phyloP scores from a whole-genome alignment of 805 yeast species.

The Saccharomycopsis fodiens region DNA sequence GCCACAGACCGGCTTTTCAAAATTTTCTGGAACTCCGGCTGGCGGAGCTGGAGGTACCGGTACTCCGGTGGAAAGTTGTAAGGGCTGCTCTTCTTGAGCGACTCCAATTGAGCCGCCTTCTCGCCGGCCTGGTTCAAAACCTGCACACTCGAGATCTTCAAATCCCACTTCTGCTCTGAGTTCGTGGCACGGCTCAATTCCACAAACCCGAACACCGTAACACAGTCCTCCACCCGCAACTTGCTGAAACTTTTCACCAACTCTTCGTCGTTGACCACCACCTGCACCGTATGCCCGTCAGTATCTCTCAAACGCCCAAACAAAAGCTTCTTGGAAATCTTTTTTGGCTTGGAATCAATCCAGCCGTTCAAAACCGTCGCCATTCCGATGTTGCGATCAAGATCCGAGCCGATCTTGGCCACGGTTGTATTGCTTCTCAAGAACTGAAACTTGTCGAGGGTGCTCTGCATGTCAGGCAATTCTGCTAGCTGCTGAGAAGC shows the following conservation, averaged over 20 bases:
- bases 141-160: conserved; percentile 43
- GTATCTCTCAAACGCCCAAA: conserved; percentile 75
- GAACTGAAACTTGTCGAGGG: conserved; percentile 21
- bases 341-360: conserved; percentile 69
- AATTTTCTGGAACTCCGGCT: conserved; percentile 46
- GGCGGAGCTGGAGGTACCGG: conserved; percentile 74
- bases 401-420: conserved; percentile 1
- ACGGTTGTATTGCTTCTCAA: conserved; percentile 23
- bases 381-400: conserved; percentile 11
- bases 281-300: conserved; percentile 59
- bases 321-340: conserved; percentile 51
- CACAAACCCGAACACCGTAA: conserved; percentile 55
- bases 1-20: conserved; percentile 50
- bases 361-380: conserved; percentile 67
- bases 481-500: neutral
- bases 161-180: conserved; percentile 41
- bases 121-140: conserved; percentile 56
- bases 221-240: conserved; percentile 66
- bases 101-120: conserved; percentile 61
- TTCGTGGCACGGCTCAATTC: conserved; percentile 28
- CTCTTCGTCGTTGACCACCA: conserved; percentile 34
- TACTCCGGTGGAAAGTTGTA: conserved; percentile 69
- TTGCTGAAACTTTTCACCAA: conserved; percentile 34
- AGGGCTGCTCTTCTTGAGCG: conserved; percentile 41
- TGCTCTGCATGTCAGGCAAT: conserved; percentile 4